A percentile compares a stretch with the other conserved stretches of the same genome.
These are phyloP conservation scores for Melampsora americana DNA, from an alignment of 1,284 basidiomycete genomes.

Conservation along the genomic window DNA sequence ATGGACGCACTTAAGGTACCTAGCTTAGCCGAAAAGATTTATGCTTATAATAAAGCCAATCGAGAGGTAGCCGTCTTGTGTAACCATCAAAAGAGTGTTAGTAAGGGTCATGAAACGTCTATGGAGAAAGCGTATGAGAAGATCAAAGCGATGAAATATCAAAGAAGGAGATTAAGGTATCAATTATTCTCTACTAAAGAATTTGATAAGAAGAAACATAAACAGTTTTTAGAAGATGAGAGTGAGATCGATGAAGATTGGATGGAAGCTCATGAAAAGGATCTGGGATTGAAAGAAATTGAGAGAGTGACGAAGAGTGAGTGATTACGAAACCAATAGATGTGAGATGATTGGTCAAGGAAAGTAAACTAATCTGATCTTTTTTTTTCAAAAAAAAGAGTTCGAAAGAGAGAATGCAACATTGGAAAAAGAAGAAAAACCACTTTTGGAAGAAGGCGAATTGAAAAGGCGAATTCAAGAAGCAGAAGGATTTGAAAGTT, in stretches of 20 bases:
- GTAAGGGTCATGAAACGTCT: conserved; percentile 82
- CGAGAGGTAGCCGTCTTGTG: conserved; percentile 90
- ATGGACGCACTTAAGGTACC: conserved; percentile 58
- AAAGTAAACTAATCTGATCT: not conserved
- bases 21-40: conserved; percentile 83
- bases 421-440: conserved; percentile 65
- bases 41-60: conserved; percentile 92
- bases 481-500: conserved; percentile 73
- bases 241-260: conserved; percentile 91
- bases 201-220: conserved; percentile 65
- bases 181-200: conserved; percentile 74
- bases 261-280: conserved; percentile 76
- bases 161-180: conserved; percentile 84
- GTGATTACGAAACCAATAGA: conserved; percentile 48
- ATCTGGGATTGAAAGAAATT: conserved; percentile 59
- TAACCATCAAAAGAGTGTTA: conserved; percentile 92
- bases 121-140: conserved; percentile 87
- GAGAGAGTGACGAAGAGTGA: conserved; percentile 73
- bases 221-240: conserved; percentile 71
- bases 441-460: conserved; percentile 59
- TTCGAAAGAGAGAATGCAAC: conserved; percentile 76
- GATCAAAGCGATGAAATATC: conserved; percentile 76
- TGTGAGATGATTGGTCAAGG: conserved; percentile 70
- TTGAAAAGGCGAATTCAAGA: conserved; percentile 66
- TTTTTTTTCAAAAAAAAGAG: not conserved